Conservation (phyloP, 2,329 filamentous ascomycete genomes). For the Claviceps spartinae region DNA sequence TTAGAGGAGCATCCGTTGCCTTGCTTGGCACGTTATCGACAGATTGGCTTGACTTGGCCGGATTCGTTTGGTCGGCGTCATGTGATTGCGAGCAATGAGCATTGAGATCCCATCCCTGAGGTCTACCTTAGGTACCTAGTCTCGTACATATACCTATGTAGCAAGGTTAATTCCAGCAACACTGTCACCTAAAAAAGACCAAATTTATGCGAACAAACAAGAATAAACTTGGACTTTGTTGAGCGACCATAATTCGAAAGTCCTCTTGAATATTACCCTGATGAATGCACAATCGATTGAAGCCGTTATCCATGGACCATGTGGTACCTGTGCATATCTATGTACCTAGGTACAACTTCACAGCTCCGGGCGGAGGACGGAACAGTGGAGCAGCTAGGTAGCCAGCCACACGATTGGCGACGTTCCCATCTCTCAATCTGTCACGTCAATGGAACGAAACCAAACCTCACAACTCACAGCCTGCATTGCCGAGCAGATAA, state of each 20-base stretch:
- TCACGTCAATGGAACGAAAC: conserved; percentile 6
- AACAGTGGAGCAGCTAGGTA: conserved; percentile 8
- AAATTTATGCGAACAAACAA: neutral
- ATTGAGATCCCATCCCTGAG: neutral
- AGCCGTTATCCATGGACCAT: too few species aligned
- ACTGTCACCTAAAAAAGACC: neutral
- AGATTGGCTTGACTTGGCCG: neutral
- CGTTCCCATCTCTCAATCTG: conserved; percentile 9
- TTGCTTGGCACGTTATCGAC: neutral
- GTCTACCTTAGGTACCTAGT: conserved; percentile 5
- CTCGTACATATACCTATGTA: too few species aligned
- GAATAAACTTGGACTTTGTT: neutral
- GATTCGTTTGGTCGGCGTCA: neutral
- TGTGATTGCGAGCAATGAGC: neutral
- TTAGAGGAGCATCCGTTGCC: neutral
- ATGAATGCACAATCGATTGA: too few species aligned
- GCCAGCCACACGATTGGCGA: conserved; percentile 5
- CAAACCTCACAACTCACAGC: neutral
- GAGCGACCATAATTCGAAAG: too few species aligned
- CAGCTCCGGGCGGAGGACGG: neutral
- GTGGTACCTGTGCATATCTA: too few species aligned
- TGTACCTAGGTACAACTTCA: conserved; percentile 1
- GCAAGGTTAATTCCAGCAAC: neutral
- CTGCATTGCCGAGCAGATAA: neutral
- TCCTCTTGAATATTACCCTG: too few species aligned